Conservation (phyloP, 192 early-diverging fungal genomes). For the Podila verticillata region DNA sequence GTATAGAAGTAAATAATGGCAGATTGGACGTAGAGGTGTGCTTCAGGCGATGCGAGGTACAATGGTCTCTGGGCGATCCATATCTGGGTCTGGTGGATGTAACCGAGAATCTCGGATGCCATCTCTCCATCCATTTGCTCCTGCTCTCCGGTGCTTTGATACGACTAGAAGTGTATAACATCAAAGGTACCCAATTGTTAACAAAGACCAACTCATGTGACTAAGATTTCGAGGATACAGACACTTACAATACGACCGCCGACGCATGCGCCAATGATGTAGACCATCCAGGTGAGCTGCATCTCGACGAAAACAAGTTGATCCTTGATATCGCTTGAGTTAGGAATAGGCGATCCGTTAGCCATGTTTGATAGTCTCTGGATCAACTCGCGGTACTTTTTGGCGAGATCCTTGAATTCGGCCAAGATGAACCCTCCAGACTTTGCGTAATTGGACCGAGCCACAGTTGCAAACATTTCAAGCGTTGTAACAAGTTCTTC, state of each 20-base stretch:
- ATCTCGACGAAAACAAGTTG: slow-evolving; percentile 60
- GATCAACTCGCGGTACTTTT: slow-evolving; percentile 33
- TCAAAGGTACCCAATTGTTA: slow-evolving; percentile 4
- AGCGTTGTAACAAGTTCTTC: slow-evolving; percentile 74
- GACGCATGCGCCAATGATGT: slow-evolving; percentile 75
- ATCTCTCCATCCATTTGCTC: slow-evolving; percentile 83
- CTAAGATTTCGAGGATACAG: not conserved
- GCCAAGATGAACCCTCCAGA: slow-evolving; percentile 49
- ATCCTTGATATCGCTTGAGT: slow-evolving; percentile 53
- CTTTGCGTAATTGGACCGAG: slow-evolving; percentile 73
- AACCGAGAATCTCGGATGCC: slow-evolving; percentile 71
- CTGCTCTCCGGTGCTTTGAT: slow-evolving; percentile 80
- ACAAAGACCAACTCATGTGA: not conserved
- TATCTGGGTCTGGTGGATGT: slow-evolving; percentile 74
- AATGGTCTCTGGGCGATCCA: slow-evolving; percentile 57
- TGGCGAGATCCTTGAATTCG: slow-evolving; percentile 33
- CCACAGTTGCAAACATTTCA: slow-evolving; percentile 73
- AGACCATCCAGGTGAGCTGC: slow-evolving; percentile 85
- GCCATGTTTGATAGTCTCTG: slow-evolving; percentile 18
- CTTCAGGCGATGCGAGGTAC: slow-evolving; percentile 55
- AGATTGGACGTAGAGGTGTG: slow-evolving; percentile 76
- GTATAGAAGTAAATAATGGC: slow-evolving; percentile 85
- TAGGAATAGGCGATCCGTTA: slow-evolving; percentile 14
- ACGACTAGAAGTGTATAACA: slow-evolving; percentile 56
- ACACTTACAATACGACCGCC: slow-evolving; percentile 69